Conservation (phyloP, 2,329 filamentous ascomycete species). For the Neonectria hederae region DNA sequence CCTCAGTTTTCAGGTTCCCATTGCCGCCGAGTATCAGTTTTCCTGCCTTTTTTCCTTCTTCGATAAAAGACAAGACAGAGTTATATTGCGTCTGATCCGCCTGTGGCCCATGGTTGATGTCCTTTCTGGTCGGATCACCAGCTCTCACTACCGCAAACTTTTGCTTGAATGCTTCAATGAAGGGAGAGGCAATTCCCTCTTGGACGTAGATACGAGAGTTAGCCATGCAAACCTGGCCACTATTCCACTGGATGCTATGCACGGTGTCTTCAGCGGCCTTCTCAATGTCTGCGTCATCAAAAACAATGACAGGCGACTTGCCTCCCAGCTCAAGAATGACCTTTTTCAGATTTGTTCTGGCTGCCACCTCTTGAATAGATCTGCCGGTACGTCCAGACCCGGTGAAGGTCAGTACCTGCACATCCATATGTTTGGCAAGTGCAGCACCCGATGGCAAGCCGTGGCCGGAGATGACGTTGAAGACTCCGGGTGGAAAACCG, state of each 20-base stretch:
- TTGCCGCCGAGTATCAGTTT: conserved; percentile 24
- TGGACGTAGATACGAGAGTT: conserved; percentile 68
- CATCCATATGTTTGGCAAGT: conserved; percentile 71
- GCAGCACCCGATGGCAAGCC: conserved; percentile 73
- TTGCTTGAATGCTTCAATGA: conserved; percentile 20
- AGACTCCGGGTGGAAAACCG: conserved; percentile 78
- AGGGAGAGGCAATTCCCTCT: conserved; percentile 52
- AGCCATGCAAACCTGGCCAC: conserved; percentile 69
- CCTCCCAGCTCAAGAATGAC: conserved; percentile 75
- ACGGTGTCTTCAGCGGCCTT: conserved; percentile 57
- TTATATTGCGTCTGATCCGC: conserved; percentile 30
- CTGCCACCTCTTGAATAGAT: conserved; percentile 77
- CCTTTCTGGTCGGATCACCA: conserved; percentile 14
- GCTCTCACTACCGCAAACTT: conserved; percentile 5
- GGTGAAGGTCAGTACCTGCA: conserved; percentile 81
- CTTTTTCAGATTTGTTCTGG: conserved; percentile 70
- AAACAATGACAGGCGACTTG: conserved; percentile 71
- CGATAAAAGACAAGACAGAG: conserved; percentile 23
- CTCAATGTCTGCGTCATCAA: conserved; percentile 59
- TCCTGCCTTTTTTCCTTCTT: conserved; percentile 27
- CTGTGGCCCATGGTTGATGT: conserved; percentile 28
- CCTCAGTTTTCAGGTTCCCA: conserved; percentile 4
- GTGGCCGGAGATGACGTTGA: conserved; percentile 78
- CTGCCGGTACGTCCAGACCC: conserved; percentile 76
- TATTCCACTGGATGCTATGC: conserved; percentile 59